Conservation (phyloP, 169 alveolate genomes). For the Plasmodium sp. region DNA sequence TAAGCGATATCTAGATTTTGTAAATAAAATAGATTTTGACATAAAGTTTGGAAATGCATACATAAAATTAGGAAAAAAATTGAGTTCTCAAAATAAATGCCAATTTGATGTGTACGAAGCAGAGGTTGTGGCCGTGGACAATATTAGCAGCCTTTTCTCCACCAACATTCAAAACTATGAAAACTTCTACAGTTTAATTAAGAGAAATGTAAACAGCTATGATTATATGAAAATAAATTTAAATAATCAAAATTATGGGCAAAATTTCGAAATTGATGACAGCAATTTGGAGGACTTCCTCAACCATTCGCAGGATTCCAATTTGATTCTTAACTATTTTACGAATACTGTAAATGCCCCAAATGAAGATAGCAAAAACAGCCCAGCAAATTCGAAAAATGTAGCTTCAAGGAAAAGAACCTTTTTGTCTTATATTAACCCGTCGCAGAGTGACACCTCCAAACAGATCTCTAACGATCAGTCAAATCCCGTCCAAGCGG, state of each 20-base stretch:
- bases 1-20: background rate
- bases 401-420: background rate
- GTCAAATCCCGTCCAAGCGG: background rate
- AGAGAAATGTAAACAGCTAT: slow-evolving; percentile 45
- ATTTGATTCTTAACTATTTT: slow-evolving; percentile 17
- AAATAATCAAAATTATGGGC: background rate
- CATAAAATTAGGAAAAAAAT: slow-evolving; percentile 45
- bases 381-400: background rate
- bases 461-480: background rate
- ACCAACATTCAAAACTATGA: slow-evolving; percentile 34
- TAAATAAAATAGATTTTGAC: slow-evolving; percentile 57
- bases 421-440: background rate
- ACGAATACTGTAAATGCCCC: background rate
- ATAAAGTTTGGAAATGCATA: slow-evolving; percentile 61
- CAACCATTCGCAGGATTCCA: background rate
- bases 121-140: slow-evolving; percentile 57
- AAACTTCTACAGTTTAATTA: slow-evolving; percentile 17
- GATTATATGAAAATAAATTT: slow-evolving; percentile 26
- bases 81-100: slow-evolving; percentile 71
- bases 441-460: background rate
- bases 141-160: slow-evolving; percentile 20
- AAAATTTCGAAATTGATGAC: slow-evolving; percentile 9
- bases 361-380: background rate
- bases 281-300: slow-evolving; percentile 36
- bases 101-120: slow-evolving; percentile 74